Evolutionary conservation across 805 yeast species (phyloP).

Genomic region (Hanseniaspora hatyaiensis): DNA sequence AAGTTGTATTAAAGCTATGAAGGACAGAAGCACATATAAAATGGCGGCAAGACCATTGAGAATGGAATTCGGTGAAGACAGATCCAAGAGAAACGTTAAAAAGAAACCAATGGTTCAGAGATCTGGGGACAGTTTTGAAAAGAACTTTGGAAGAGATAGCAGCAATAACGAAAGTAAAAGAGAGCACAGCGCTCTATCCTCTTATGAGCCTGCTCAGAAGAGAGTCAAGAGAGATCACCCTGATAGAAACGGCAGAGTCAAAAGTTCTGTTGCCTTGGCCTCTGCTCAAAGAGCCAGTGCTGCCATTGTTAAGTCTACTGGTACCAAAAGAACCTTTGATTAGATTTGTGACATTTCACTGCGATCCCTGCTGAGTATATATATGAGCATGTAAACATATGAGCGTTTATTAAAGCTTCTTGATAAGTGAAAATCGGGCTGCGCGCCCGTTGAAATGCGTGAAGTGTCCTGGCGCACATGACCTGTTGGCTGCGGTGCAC

Average conservation of each 20-base stretch:
- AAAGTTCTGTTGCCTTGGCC: slow-evolving; percentile 78
- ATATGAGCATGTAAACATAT: no score
- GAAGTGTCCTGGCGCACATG: no score
- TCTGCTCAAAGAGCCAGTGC: slow-evolving; percentile 80
- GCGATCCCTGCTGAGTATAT: no score
- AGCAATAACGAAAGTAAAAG: slow-evolving; percentile 15
- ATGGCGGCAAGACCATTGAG: slow-evolving; percentile 65
- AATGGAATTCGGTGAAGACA: slow-evolving; percentile 89
- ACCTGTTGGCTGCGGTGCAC: no score
- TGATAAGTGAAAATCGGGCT: no score
- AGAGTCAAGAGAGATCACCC: slow-evolving; percentile 17
- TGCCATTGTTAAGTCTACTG: slow-evolving; percentile 80
- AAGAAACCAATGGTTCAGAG: slow-evolving; percentile 18
- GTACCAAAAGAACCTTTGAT: slow-evolving; percentile 71
- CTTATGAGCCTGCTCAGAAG: slow-evolving; percentile 19
- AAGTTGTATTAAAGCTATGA: slow-evolving; percentile 74
- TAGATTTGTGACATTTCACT: slow-evolving; percentile 20
- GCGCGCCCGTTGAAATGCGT: no score
- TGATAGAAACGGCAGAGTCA: slow-evolving; percentile 39
- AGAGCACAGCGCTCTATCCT: slow-evolving; percentile 14
- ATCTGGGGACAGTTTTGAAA: slow-evolving; percentile 14
- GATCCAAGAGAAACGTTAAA: slow-evolving; percentile 62
- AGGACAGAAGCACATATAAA: slow-evolving; percentile 53
- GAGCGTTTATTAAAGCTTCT: no score
- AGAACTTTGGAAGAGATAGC: slow-evolving; percentile 16